Evolutionary conservation across 805 yeast species (phyloP), one percentile per base, ranked within the genome.

Genomic region (Sugiyamaella chiloensis): DNA sequence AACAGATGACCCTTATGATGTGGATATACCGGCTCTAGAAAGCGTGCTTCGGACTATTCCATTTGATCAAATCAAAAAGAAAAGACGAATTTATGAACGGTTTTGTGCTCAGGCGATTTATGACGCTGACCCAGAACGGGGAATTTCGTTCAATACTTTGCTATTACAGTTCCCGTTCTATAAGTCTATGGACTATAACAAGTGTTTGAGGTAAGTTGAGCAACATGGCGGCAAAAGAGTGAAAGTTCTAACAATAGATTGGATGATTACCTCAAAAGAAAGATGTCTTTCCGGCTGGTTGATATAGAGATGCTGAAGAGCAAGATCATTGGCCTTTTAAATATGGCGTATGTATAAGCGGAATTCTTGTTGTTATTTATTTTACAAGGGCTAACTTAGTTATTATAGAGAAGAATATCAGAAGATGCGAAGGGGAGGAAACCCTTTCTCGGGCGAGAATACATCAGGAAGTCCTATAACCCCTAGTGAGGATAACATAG

Each of bases 161-260:
- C 63, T 90, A 31, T 65, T 79, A 24, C 81, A 79, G 55, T 71
- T 89, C 31, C 96, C 96, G 0, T 71, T 87, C 40, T 88, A 87
- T 65, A 78, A 85, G 2, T 73, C 82, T 39, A 86, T 88, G 68
- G 84, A 87, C 54, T 83, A 87, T 17, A 80, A 84, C 42, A 82
- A 81, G 53, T 87, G 95, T 63, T 70, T 87, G 53, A 83, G 83
- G 42, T 51, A 42, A 40, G 56, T 47, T 37, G 21, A n/a, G n/a
- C n/a, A n/a, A n/a, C n/a, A n/a, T n/a, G n/a, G n/a, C n/a, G n/a
- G 12, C 6, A 11, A 26, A 11, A 11, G 29, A 24, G 35, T 32
- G 23, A 27, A 23, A 14, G 51, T 54, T 37, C 16, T 43, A 36
- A 40, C 12, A 48, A 54, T 40, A 56, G 60, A n/a, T 51, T 66